Percentiles rank a stretch among this genome's conserved stretches.
Conservation (phyloP, 805 yeast species). For the Kodamaea lidongshanica region DNA sequence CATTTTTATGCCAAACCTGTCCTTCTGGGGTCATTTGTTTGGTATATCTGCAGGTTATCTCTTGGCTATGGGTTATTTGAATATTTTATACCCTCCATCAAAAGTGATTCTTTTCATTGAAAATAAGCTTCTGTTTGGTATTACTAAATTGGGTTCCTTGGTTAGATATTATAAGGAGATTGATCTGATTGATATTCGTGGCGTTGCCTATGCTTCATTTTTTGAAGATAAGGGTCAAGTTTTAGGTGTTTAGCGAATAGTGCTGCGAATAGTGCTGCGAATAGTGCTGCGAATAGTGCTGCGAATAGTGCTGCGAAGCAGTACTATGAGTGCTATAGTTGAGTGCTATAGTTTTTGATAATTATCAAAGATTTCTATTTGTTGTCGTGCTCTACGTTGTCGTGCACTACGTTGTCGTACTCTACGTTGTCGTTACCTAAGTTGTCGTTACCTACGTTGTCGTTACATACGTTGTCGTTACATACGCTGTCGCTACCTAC, state of each 20-base stretch:
- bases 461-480: too few relatives aligned
- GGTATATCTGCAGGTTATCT: slow-evolving; percentile 64
- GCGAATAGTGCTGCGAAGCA: too few relatives aligned
- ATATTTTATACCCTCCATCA: slow-evolving; percentile 60
- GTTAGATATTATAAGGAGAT: slow-evolving; percentile 57
- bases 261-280: too few relatives aligned
- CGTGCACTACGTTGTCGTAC: too few relatives aligned
- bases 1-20: slow-evolving; percentile 56
- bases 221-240: slow-evolving; percentile 20
- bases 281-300: not conserved
- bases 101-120: slow-evolving; percentile 63
- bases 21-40: slow-evolving; percentile 68
- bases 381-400: too few relatives aligned
- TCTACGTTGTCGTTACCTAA: too few relatives aligned
- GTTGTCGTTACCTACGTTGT: too few relatives aligned
- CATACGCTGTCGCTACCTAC: too few relatives aligned
- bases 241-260: slow-evolving; percentile 16
- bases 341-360: too few relatives aligned
- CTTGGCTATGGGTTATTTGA: slow-evolving; percentile 51
- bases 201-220: slow-evolving; percentile 24
- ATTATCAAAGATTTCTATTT: too few relatives aligned
- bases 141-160: slow-evolving; percentile 47
- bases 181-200: slow-evolving; percentile 46
- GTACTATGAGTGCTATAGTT: too few relatives aligned
- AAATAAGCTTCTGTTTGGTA: slow-evolving; percentile 41